phyloP scores from a whole-genome alignment of 2,329 filamentous ascomycete species.

The Didymella keratinophila region DNA sequence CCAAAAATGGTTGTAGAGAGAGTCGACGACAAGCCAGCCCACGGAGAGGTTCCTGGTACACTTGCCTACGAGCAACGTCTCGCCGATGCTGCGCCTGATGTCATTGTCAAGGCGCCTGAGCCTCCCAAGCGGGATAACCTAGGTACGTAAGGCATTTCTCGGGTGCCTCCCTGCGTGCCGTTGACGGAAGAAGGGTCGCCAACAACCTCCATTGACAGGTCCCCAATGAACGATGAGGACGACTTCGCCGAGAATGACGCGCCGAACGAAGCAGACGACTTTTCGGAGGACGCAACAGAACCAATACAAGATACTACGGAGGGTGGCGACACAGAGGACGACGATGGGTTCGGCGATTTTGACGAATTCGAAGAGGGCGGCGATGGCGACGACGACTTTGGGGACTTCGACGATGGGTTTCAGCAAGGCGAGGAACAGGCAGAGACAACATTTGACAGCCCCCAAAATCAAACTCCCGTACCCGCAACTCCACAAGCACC shows the following conservation, averaged over 20 bases:
- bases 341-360: slow-evolving; percentile 75
- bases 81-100: slow-evolving; percentile 67
- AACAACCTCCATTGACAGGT: slow-evolving; percentile 61
- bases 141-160: slow-evolving; percentile 63
- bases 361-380: slow-evolving; percentile 67
- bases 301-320: slow-evolving; percentile 20
- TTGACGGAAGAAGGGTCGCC: slow-evolving; percentile 69
- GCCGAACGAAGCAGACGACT: slow-evolving; percentile 9
- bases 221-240: slow-evolving; percentile 52
- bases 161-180: slow-evolving; percentile 58
- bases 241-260: slow-evolving; percentile 16
- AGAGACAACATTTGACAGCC: slow-evolving; percentile 51
- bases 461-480: slow-evolving; percentile 50
- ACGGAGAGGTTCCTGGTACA: slow-evolving; percentile 70
- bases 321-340: slow-evolving; percentile 56
- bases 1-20: slow-evolving; percentile 69
- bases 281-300: slow-evolving; percentile 18
- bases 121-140: slow-evolving; percentile 55
- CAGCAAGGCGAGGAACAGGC: slow-evolving; percentile 50
- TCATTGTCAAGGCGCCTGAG: slow-evolving; percentile 60
- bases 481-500: slow-evolving; percentile 53
- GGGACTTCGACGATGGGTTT: slow-evolving; percentile 60
- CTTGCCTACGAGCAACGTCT: slow-evolving; percentile 63
- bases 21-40: slow-evolving; percentile 64
- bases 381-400: slow-evolving; percentile 58